Evolutionary conservation across 192 early-diverging fungal genomes (phyloP), one percentile per base, ranked within the genome.

Genomic region (Gigaspora rosea): DNA sequence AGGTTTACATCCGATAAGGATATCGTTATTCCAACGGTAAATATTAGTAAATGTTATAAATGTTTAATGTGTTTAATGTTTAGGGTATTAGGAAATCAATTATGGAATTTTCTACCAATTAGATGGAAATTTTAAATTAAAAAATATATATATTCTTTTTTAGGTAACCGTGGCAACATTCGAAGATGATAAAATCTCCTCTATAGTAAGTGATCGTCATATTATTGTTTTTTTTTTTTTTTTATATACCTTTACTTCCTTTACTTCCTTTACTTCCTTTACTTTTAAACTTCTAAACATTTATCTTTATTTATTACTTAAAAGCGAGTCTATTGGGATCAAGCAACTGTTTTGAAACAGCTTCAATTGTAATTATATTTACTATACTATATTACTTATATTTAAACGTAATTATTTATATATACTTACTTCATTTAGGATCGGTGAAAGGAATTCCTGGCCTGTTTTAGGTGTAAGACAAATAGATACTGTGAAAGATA

Each of bases 391-490:
- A 12, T 8, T 35, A 27, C 57, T 35, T 18, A 22, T 47, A 50
- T 32, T 4, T 35, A 4, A 11, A 56, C 49, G 52, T 50, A 9
- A 50, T 32, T 27, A 50, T 33, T 49, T 69, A 2, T 27, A 46
- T 47, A 48, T 20, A 12, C 36, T n/a, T 6, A 46, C 47, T 67
- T n/a, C 62, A 49, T 20, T 18, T 35, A 75, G 74, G 16, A 75
- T 75, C 32, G 18, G 46, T 18, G 64, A 76, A 8, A 76, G 67
- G 35, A 76, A 20, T 10, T 75, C 80, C 8, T 84, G 83, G 83
- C 83, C 83, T 51, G 80, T 84, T 27, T 77, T 82, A 8, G 65
- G 74, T 8, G 83, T 82, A 68, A 65, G 79, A 41, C 83, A 84
- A 68, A n/a, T 80, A 8, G 83, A 84, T 47, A 76, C 65, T 13